A percentile compares a stretch with the other conserved stretches of the same genome.
Evolutionary conservation across 345 rosid genomes (phyloP).

Genomic region (Erodium maritimum): DNA sequence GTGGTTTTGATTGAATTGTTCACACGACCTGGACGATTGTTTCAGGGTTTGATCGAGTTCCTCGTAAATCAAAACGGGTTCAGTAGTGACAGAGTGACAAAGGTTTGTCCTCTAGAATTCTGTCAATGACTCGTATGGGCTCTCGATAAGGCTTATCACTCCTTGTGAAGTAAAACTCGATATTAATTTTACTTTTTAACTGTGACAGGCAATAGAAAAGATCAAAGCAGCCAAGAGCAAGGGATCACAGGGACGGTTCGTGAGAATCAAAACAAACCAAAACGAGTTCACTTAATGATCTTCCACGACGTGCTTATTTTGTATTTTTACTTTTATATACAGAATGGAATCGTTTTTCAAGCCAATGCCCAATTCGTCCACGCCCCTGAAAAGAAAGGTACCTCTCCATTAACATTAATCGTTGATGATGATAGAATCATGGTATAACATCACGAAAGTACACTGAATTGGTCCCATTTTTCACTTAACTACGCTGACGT

Average conservation of each 20-base stretch:
- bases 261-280: neutral
- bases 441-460: too few species aligned
- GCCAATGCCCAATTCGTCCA: conserved; percentile 47
- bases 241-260: conserved; percentile 91
- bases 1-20: neutral
- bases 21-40: neutral
- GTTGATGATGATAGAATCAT: too few species aligned
- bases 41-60: conserved; percentile 23
- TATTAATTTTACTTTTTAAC: conserved; percentile 2
- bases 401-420: conserved; percentile 10
- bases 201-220: conserved; percentile 65
- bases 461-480: too few species aligned
- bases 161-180: neutral
- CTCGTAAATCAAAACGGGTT: conserved; percentile 92
- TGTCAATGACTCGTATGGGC: neutral
- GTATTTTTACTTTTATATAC: conserved; percentile 6
- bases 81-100: conserved; percentile 68
- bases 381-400: conserved; percentile 67
- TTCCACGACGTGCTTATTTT: neutral
- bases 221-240: conserved; percentile 86
- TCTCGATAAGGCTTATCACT: conserved; percentile 4
- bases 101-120: conserved; percentile 29
- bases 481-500: too few species aligned
- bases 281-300: neutral
- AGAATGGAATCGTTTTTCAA: conserved; percentile 74